Evolutionary conservation across 1,284 basidiomycete species (phyloP), one percentile per base, ranked within the genome.

Genomic region (Tausonia pullulans): DNA sequence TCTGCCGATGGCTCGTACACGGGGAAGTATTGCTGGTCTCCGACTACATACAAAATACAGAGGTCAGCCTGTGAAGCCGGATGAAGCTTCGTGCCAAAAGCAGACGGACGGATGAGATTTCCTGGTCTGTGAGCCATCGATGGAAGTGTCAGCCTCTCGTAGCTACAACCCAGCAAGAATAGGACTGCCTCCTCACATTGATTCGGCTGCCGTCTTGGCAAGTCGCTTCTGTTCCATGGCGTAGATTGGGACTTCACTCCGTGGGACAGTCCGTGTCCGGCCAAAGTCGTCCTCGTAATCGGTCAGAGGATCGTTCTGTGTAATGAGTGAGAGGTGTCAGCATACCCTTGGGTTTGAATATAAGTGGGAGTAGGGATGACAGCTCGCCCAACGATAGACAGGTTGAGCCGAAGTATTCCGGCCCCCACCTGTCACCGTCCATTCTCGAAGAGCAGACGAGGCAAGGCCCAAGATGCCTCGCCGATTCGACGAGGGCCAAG

Each of bases 221-320:
- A 44, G 74, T 69, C 45, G 67, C 69, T 41, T 73, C 69, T 53
- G 72, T 69, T 52, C 79, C 76, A 53, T 76, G 73, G 45, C 56
- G 73, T 72, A 54, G 74, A 53, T 73, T 43, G 91, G 90, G 0
- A 93, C 81, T 69, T 91, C 86, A 13, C 87, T 90, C n/a, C 81
- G 79, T 54, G 78, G 81, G 14, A 81, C 82, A 3, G 80, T 86
- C 61, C 88, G 80, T 39, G 83, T 73, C 16, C 90, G 83, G 16
- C 91, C 90, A 71, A 90, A 89, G 71, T 93, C 90, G 70, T 94
- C 90, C 69, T 84, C 81, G 69, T 88, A 91, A 73, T 93, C 90
- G 13, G 93, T 80, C 51, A 90, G 76, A 8, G 87, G 87, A 71
- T 91, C 88, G 65, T 84, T 81, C 16, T 70, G 6, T 53, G 40